phyloP scores from a whole-genome alignment of 352 stramenopile genomes.

The Phytophthora cryptogea region DNA sequence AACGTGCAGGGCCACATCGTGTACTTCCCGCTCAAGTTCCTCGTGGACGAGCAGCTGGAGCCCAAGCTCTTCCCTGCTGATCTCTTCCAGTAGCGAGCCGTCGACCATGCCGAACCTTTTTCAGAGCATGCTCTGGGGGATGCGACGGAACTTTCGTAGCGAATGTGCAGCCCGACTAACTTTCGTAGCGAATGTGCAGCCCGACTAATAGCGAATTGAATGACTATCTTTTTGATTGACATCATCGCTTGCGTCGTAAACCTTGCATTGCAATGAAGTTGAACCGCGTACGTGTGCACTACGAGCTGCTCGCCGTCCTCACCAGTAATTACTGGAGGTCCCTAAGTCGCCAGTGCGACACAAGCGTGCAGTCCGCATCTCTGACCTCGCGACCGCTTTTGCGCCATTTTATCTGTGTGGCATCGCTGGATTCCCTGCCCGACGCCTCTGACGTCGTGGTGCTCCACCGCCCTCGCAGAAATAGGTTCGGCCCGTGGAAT shows the following conservation, averaged over 20 bases:
- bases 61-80: slow-evolving; percentile 80
- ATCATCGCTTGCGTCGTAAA: slow-evolving; percentile 7
- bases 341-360: neutral
- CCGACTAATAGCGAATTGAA: slow-evolving; percentile 3
- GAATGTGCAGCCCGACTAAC: slow-evolving; percentile 1
- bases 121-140: neutral
- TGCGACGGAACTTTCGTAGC: neutral
- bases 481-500: neutral
- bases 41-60: slow-evolving; percentile 77
- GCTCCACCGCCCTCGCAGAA: neutral
- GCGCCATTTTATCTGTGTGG: neutral
- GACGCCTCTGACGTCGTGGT: neutral
- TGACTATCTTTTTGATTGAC: slow-evolving; percentile 1
- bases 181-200: slow-evolving; percentile 1
- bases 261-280: too few species aligned
- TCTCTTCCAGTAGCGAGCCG: slow-evolving; percentile 69
- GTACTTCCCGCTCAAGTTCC: slow-evolving; percentile 88
- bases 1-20: slow-evolving; percentile 81
- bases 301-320: too few species aligned
- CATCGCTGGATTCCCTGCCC: neutral
- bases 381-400: slow-evolving; percentile 1
- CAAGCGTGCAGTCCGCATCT: slow-evolving; percentile 8
- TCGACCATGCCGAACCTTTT: slow-evolving; percentile 3
- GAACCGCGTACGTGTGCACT: too few species aligned
- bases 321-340: too few species aligned